Base-by-base conservation (phyloP, 75 land plant species). In the Azolla pinnata region DNA sequence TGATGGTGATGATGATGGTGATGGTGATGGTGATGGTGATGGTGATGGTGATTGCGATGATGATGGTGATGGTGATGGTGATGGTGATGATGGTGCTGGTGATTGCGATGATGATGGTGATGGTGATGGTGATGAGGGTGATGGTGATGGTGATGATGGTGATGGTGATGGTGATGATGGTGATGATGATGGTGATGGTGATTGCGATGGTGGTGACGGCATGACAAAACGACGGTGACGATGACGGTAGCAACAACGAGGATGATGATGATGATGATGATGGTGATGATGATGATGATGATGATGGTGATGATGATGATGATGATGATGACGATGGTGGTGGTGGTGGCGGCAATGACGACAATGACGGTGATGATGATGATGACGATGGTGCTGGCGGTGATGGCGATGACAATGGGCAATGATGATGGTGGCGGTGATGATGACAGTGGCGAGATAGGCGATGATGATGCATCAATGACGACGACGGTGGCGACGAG, bases 81-180 rank as follows among this genome's bases (percentile, higher is more conserved):
- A n/a, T 18, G 53, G 53, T 50, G 19, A n/a, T n/a, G 53, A 19
- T 50, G 8, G 23, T 50, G 53, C 17, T 50, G 19, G 53, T 50
- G 53, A n/a, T 50, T 10, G 23, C 19, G 53, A n/a, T 21, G 19
- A n/a, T 21, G 53, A n/a, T 18, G 18, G 53, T 21, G 53, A 19
- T n/a, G 8, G 23, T 50, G 53, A 19, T 18, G 19, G 53, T 50
- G 53, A n/a, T 50, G 7, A 19, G 7, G 53, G 53, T 50, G 19
- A 8, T 50, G 53, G 53, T 21, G 19, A n/a, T n/a, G 53, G 23
- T 50, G 8, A 19, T 50, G 53, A n/a, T 50, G 19, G 53, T 50
- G 53, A n/a, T 21, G n/a, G 23, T 50, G 53, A n/a, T 50, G 53
- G 53, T 38, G 42, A 14, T 38, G 42, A 14, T 38, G 14, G 42